These are phyloP conservation scores for Amanita rubescens DNA, from an alignment of 768 basidiomycete species.

Conservation along the genomic window DNA sequence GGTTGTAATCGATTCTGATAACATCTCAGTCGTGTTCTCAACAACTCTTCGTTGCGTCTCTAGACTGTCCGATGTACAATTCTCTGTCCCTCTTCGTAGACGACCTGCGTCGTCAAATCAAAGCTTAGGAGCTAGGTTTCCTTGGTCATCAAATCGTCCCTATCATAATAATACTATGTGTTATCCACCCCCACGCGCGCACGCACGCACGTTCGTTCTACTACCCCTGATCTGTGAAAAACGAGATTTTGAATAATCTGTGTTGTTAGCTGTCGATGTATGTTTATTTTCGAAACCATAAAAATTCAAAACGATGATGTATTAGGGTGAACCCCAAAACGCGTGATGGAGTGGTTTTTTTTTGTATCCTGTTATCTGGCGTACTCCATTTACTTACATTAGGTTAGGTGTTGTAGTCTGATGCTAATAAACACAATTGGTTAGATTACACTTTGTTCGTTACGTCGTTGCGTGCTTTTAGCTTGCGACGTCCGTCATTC, in stretches of 20 bases:
- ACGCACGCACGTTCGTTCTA: not conserved
- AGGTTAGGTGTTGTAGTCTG: too few relatives aligned
- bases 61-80: not conserved
- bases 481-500: too few relatives aligned
- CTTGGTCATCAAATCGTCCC: too few relatives aligned
- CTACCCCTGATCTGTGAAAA: not conserved
- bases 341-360: too few relatives aligned
- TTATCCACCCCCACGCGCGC: too few relatives aligned
- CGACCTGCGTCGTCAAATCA: not conserved
- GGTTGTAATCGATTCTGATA: too few relatives aligned
- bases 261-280: slow-evolving; percentile 6
- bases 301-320: not conserved
- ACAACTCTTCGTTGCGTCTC: not conserved
- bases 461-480: too few relatives aligned
- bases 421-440: not conserved
- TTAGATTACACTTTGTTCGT: too few relatives aligned
- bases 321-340: not conserved
- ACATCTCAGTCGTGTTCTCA: too few relatives aligned
- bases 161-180: too few relatives aligned
- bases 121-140: slow-evolving; percentile 1
- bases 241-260: slow-evolving; percentile 5
- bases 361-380: not conserved
- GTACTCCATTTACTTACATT: slow-evolving; percentile 4
- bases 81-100: not conserved
- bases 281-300: slow-evolving; percentile 3